Base-by-base conservation (phyloP, 2,329 filamentous ascomycete species). In the Nothophoma quercina region DNA sequence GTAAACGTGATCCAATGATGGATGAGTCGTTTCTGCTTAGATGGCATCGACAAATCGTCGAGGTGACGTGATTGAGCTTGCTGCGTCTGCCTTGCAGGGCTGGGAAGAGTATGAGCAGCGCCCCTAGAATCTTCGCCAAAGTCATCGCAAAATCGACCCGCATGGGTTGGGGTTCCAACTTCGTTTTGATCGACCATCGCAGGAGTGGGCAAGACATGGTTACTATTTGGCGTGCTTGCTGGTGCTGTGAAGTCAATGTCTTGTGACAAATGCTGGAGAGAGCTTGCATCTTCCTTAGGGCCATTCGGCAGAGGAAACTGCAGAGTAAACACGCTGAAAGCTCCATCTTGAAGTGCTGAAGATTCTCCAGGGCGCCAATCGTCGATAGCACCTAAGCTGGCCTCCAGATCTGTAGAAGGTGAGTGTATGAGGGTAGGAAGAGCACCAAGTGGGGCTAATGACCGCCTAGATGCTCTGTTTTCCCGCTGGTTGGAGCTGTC, bases 1-100 rank as follows among this genome's bases (percentile, higher is more conserved):
- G 51, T 55, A 19, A 58, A 58, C 10, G 55, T 55, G 21, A 58
- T 41, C 51, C 50, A 58, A 38, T 58, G 55, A 26, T 55, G 51
- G 7, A 58, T 58, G 1, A 58, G 51, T 7, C 46, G 41, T 35
- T 51, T 58, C 29, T 58, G 55, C 29, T 47, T 55, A 1, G 45
- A 41, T 4, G 55, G 55, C 35, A 51, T 43, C 3, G 34, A 15
- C 0, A 58, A 16, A 19, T 34, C 41, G 21, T 58, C 55, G 5
- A 58, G 36, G 25, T 58, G 55, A 18, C 55, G 51, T 6, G 34
- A 26, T 5, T 18, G 15, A n/a, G 22, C 18, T 9, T 18, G 22
- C n/a, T 10, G 26, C 7, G 7, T 21, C 10, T 28, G 38, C 7
- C 5, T 19, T 8, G 29, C 15, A n/a, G 46, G 7, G 10, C 18